phyloP scores from a whole-genome alignment of 192 early-diverging fungal species.

The Coemansia sp. region DNA sequence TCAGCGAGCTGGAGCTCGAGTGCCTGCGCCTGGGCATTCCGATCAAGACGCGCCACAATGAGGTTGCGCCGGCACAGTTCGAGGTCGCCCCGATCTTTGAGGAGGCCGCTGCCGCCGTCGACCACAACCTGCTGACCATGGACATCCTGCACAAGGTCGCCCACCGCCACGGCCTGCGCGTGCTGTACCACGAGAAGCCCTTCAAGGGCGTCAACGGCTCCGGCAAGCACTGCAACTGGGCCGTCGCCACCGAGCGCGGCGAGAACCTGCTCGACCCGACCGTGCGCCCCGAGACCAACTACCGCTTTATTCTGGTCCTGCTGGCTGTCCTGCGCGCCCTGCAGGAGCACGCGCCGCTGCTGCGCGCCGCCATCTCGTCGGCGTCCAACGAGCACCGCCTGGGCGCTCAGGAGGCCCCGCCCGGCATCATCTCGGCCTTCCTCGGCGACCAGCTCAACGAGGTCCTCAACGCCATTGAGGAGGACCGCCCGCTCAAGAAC shows the following conservation, averaged over 20 bases:
- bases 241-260: conserved; percentile 86
- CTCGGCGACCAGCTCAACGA: conserved; percentile 95
- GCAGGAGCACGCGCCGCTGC: conserved; percentile 83
- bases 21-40: conserved; percentile 91
- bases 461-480: conserved; percentile 88
- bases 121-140: conserved; percentile 99
- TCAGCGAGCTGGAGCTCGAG: conserved; percentile 94
- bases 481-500: conserved; percentile 79
- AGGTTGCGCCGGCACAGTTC: conserved; percentile 98
- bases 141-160: conserved; percentile 95
- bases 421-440: conserved; percentile 96
- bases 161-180: conserved; percentile 94
- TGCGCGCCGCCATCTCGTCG: conserved; percentile 88
- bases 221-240: conserved; percentile 99
- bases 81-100: conserved; percentile 99
- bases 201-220: conserved; percentile 98
- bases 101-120: conserved; percentile 89
- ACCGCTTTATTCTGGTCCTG: conserved; percentile 94
- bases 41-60: conserved; percentile 99
- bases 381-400: conserved; percentile 98
- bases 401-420: conserved; percentile 97
- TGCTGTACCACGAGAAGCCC: conserved; percentile 99
- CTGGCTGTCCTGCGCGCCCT: conserved; percentile 88
- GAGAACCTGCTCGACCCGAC: conserved; percentile 97
- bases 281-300: conserved; percentile 96